Evolutionary conservation across 179 eudicot species (phyloP).

Genomic region (Sideroxylon spinosum): DNA sequence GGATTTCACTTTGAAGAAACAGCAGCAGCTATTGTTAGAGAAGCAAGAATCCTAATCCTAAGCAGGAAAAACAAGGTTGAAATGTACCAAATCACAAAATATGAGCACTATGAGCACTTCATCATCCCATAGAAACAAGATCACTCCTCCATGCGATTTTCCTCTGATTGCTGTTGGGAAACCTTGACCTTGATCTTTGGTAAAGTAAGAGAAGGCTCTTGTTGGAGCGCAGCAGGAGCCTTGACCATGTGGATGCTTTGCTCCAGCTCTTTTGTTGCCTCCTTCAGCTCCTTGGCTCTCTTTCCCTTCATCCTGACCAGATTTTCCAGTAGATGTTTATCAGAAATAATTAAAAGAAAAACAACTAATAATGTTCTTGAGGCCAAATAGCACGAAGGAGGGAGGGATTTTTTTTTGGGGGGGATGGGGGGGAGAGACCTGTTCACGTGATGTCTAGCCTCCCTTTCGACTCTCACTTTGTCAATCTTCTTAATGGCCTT

Average conservation of each 20-base stretch:
- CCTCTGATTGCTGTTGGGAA: slow-evolving; percentile 33
- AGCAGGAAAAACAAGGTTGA: neutral
- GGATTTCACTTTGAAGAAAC: too few species aligned
- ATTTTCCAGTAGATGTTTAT: neutral
- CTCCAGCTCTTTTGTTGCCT: slow-evolving; percentile 39
- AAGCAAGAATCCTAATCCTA: too few species aligned
- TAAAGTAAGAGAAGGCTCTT: slow-evolving; percentile 41
- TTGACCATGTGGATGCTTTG: slow-evolving; percentile 49
- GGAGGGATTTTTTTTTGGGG: neutral
- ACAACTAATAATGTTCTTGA: neutral
- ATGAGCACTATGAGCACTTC: neutral
- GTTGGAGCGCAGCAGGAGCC: slow-evolving; percentile 42
- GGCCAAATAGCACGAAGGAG: neutral
- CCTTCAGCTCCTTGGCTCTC: slow-evolving; percentile 23
- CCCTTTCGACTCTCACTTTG: slow-evolving; percentile 51
- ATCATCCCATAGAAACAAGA: neutral
- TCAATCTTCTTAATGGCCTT: slow-evolving; percentile 68
- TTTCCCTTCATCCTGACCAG: slow-evolving; percentile 55
- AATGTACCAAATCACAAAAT: neutral
- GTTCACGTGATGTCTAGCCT: slow-evolving; percentile 35
- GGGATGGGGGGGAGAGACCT: slow-evolving; percentile 34
- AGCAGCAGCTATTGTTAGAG: too few species aligned
- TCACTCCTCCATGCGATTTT: slow-evolving; percentile 79
- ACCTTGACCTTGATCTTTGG: slow-evolving; percentile 43
- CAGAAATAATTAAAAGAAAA: neutral